Evolutionary conservation across 2,329 filamentous ascomycete genomes (phyloP), one percentile per base, ranked within the genome.

Genomic region (Pyrenophora graminea): DNA sequence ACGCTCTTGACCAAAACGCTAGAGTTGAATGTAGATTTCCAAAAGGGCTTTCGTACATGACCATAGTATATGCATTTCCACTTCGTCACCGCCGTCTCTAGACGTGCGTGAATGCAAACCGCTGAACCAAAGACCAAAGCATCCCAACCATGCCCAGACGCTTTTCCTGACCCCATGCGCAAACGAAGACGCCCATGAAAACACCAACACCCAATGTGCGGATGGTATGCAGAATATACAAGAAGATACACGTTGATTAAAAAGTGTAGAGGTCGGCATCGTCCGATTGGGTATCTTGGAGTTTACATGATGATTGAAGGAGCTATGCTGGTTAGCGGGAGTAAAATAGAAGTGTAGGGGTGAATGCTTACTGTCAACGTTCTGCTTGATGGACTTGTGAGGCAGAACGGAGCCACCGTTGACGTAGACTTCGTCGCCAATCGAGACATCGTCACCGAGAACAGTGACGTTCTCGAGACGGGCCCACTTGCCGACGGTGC

Each of bases 381-480:
- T 99, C 69, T 88, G 85, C 84, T 97, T 97, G 83, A 99, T 97
- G 75, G 88, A 94, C 88, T 99, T 99, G 81, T 99, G 93, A 6
- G 93, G 93, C 60, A 99, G 81, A 57, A 99, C 88, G 67, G 90
- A 95, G 69, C 92, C 91, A 68, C 93, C 93, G 76, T 99, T 99
- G 76, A 97, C 94, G 77, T 97, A 97, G 64, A 99, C 91, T 79
- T 99, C 93, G 71, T 99, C 93, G 44, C 91, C 93, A 72, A 99
- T 96, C 53, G 90, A 96, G 46, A 99, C 93, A 73, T 99, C 93
- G 78, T 99, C 94, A 62, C 93, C 94, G 17, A 99, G 84, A 46
- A 99, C 93, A n/a, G 90, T 93, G 36, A 97, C 92, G 71, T 99
- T 99, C 83, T 99, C 94, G 59, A 97, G 81, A 63, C 93, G 89